Conservation (phyloP, 495 filamentous ascomycete genomes). For the Cercophora scortea region DNA sequence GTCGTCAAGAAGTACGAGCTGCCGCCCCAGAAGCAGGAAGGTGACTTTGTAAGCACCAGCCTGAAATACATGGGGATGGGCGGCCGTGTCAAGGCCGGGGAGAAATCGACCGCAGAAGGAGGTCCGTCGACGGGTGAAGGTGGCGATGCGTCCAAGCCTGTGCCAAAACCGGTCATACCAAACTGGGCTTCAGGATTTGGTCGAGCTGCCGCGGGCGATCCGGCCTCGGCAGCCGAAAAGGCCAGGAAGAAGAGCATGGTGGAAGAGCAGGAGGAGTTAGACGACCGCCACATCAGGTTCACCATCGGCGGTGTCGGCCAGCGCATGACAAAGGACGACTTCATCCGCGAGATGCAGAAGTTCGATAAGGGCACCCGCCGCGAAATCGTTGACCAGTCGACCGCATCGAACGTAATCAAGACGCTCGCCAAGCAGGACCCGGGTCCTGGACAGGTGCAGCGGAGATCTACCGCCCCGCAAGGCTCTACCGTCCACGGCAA, state of each 20-base stretch:
- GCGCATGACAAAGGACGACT: conserved; percentile 85
- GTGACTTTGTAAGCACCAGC: conserved; percentile 34
- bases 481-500: background rate
- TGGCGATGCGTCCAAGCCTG: conserved; percentile 3
- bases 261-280: conserved; percentile 48
- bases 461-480: conserved; percentile 2
- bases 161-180: conserved; percentile 5
- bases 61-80: conserved; percentile 42
- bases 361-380: conserved; percentile 70
- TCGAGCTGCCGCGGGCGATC: conserved; percentile 29
- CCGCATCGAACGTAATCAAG: conserved; percentile 52
- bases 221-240: conserved; percentile 24
- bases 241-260: conserved; percentile 29
- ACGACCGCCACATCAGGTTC: conserved; percentile 80
- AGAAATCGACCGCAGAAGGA: conserved; percentile 19
- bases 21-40: conserved; percentile 39
- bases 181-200: conserved; percentile 47
- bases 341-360: conserved; percentile 73
- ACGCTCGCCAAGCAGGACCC: conserved; percentile 44
- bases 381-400: conserved; percentile 60
- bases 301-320: conserved; percentile 65
- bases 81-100: conserved; percentile 30
- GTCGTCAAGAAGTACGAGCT: conserved; percentile 96
- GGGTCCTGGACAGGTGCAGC: conserved; percentile 11
- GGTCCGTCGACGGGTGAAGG: conserved; percentile 14